Base-by-base conservation (phyloP, 805 yeast genomes). In the Cyberlindnera bimundalis region DNA sequence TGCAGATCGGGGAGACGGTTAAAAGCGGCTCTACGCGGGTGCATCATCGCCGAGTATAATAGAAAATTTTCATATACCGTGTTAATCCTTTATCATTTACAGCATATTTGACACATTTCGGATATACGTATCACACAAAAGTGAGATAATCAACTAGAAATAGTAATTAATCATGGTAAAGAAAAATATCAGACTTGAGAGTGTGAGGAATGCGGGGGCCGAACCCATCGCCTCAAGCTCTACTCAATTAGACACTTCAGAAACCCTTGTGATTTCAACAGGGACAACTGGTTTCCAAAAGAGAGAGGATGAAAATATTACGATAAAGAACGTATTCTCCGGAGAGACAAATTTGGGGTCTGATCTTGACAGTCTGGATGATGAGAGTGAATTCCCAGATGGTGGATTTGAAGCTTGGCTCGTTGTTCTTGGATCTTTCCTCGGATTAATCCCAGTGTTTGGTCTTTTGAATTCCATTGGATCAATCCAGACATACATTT, bases 401-500 rank as follows among this genome's bases (percentile, higher is more conserved):
- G 85, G 86, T 6, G 86, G 87, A 0, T 39, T 60, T 30, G 52
- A 60, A 44, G 87, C 86, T 0, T 77, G 76, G 67, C 40, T 60
- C 6, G 84, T 78, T 1, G 76, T 80, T 0, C 53, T 78, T 14
- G 89, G 88, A 2, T 68, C 79, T 0, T 79, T 79, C 46, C 55
- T 77, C 30, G 87, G 87, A 0, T 59, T 78, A 20, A 59, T 75
- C 6, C 79, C 81, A 1, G 74, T 70, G 14, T 73, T 79, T 45
- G 88, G 90, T 1, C 55, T 78, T 28, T 60, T 78, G 43, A 81
- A 80, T 49, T 66, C 84, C 0, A 65, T 78, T 21, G 88, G 90
- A 41, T 81, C 82, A 0, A 68, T 82, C 29, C 81, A 82, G 59
- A 71, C 84, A 0, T 80, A 81, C 51, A 71, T 82, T 5, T 69